These are phyloP conservation scores for Chalciporus sphaerocephalus DNA, from an alignment of 768 basidiomycete species.

Conservation along the genomic window DNA sequence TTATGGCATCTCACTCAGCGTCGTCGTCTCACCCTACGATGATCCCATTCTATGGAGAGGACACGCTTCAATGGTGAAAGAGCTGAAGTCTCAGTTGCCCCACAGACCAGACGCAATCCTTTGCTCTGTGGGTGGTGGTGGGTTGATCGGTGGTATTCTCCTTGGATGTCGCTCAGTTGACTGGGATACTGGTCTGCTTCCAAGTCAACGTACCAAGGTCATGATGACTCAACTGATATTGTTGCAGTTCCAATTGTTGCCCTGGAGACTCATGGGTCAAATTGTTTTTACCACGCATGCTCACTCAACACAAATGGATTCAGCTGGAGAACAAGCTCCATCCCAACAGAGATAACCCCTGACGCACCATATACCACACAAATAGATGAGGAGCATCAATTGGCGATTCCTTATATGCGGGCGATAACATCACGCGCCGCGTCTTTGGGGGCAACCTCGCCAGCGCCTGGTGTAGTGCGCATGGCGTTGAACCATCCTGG, in stretches of 20 bases:
- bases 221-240: constrained; percentile 1
- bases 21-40: constrained; percentile 71
- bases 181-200: constrained; percentile 63
- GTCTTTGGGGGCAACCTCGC: constrained; percentile 67
- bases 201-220: neutral
- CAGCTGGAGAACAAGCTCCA: constrained; percentile 30
- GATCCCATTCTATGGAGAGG: constrained; percentile 69
- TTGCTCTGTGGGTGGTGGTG: constrained; percentile 75
- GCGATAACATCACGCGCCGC: constrained; percentile 60
- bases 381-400: constrained; percentile 38
- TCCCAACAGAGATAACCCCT: constrained; percentile 26
- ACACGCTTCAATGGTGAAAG: constrained; percentile 67
- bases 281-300: constrained; percentile 70
- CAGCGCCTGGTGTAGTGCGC: constrained; percentile 56
- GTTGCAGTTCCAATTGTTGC: constrained; percentile 58
- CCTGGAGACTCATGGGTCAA: constrained; percentile 66
- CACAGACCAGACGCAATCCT: constrained; percentile 65
- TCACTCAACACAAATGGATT: constrained; percentile 46
- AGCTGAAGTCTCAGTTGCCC: constrained; percentile 53
- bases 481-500: constrained; percentile 62
- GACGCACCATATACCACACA: constrained; percentile 39
- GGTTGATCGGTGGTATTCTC: constrained; percentile 66
- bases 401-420: constrained; percentile 55
- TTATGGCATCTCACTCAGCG: constrained; percentile 33
- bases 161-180: constrained; percentile 57